These are phyloP conservation scores for Periconia digitata DNA, from an alignment of 2,329 filamentous ascomycete species.

Conservation along the genomic window DNA sequence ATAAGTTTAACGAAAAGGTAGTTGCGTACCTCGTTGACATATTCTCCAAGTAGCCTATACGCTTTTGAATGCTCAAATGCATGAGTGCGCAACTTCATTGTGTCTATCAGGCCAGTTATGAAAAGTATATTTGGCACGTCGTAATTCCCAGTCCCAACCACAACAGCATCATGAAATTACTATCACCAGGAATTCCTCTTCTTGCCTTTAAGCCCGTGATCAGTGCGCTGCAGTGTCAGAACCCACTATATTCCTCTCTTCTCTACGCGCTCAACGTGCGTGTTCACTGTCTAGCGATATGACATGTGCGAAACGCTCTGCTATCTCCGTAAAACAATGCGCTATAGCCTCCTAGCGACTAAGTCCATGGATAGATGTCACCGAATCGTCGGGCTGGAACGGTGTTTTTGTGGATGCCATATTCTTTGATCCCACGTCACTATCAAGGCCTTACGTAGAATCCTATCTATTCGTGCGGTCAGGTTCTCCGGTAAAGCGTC, in stretches of 20 bases:
- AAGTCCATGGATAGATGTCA: slow-evolving; percentile 7
- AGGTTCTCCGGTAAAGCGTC: slow-evolving; percentile 6
- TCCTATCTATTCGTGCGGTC: slow-evolving; percentile 7
- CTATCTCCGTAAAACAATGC: slow-evolving; percentile 11
- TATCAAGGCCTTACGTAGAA: slow-evolving; percentile 10
- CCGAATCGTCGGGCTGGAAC: slow-evolving; percentile 9
- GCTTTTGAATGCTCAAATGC: slow-evolving; percentile 59
- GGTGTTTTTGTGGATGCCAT: slow-evolving; percentile 13
- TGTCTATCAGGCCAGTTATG: slow-evolving; percentile 61
- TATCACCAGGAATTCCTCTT: slow-evolving; percentile 41
- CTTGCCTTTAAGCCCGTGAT: slow-evolving; percentile 4
- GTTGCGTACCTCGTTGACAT: slow-evolving; percentile 12
- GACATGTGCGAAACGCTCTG: slow-evolving; percentile 28
- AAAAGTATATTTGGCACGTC: slow-evolving; percentile 67
- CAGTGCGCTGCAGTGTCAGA: slow-evolving; percentile 25
- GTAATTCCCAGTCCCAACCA: slow-evolving; percentile 77
- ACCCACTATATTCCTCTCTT: slow-evolving; percentile 27
- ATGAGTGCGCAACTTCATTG: slow-evolving; percentile 61
- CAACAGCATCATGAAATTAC: slow-evolving; percentile 64
- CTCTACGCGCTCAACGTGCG: slow-evolving; percentile 30
- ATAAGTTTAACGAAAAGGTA: too few relatives aligned
- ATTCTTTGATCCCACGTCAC: slow-evolving; percentile 9
- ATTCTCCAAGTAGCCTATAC: slow-evolving; percentile 9
- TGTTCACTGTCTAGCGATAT: slow-evolving; percentile 44
- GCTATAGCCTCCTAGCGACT: slow-evolving; percentile 9